Evolutionary conservation across 2,329 filamentous ascomycete species (phyloP).

Genomic region (Penicillium brevicompactum): DNA sequence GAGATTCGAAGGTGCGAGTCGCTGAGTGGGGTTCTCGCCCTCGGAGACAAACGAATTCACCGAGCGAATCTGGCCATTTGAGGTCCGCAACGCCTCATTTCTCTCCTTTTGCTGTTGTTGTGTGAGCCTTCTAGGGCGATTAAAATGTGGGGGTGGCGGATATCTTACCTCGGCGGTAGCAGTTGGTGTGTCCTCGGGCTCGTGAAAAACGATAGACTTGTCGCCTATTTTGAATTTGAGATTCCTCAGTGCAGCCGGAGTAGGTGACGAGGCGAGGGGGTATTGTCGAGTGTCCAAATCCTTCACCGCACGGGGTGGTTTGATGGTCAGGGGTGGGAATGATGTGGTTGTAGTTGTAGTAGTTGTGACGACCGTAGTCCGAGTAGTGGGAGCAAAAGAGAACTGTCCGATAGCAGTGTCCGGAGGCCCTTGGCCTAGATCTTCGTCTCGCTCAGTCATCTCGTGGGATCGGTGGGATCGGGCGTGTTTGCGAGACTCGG

Average conservation of each 20-base stretch:
- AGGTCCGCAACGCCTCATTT: conserved; percentile 46
- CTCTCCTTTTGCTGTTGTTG: conserved; percentile 46
- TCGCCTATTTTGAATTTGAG: conserved; percentile 74
- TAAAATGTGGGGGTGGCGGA: background rate
- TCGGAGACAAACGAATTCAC: conserved; percentile 47
- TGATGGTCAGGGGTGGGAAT: conserved; percentile 82
- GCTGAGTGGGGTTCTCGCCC: conserved; percentile 33
- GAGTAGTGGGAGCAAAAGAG: conserved; percentile 64
- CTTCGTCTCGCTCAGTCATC: conserved; percentile 33
- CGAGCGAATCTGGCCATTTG: conserved; percentile 52
- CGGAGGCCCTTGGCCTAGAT: conserved; percentile 25
- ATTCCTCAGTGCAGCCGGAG: conserved; percentile 74
- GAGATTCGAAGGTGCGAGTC: conserved; percentile 25
- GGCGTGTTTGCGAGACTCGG: conserved; percentile 17
- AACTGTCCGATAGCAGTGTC: conserved; percentile 58
- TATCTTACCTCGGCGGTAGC: conserved; percentile 57
- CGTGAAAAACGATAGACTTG: conserved; percentile 62
- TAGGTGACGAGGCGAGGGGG: conserved; percentile 79
- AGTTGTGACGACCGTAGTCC: conserved; percentile 75
- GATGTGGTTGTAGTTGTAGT: conserved; percentile 83
- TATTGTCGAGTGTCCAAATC: conserved; percentile 86
- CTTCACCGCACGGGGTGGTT: conserved; percentile 68
- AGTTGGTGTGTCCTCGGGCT: conserved; percentile 59
- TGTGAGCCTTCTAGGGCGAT: conserved; percentile 13
- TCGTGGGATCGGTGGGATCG: conserved; percentile 23